Evolutionary conservation across 768 basidiomycete genomes (phyloP), one percentile per base, ranked within the genome.

Genomic region (Phanerochaete sordida): DNA sequence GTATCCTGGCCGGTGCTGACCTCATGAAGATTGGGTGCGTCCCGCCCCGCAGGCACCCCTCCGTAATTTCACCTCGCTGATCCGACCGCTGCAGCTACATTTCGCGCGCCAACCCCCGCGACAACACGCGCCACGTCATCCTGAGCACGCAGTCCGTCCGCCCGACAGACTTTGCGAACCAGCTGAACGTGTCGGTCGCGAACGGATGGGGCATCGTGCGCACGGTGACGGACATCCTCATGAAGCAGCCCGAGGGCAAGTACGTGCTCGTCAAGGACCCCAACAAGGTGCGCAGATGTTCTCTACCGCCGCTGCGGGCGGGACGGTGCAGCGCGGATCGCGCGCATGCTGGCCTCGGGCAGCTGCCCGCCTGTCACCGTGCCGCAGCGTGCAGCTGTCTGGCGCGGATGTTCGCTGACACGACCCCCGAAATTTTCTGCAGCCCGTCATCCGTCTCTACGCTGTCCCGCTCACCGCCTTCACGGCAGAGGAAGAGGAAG

Each of bases 161-260:
- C 55, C 96, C 97, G 5, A 82, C 84, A 21, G 97, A 98, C 63
- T 98, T 98, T 68, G 95, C 97, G 9, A 81, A 79, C 7, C 97
- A 98, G 74, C 89, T 98, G 65, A 98, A 98, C 72, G 88, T 99
- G 37, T 96, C 94, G 27, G 77, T 98, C 57, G 79, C 91, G 33
- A 98, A 98, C 70, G 97, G 97, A 12, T 99, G 97, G 97, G 97
- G 97, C 57, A 98, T 99, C 68, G 93, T 98, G 31, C 83, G 97
- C 61, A 96, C 92, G 13, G 88, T 99, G 60, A 90, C 92, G 28
- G 97, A 99, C 69, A 75, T 98, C 61, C 92, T 91, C 73, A 85
- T 97, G 86, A 95, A 95, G 74, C 88, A 95, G 86, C 93, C 93
- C 23, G 96, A 98, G 74, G 97, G 97, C 72, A 97, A 97, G 73